Conservation (phyloP, 2,329 filamentous ascomycete genomes). For the Clarireedia homoeocarpa region DNA sequence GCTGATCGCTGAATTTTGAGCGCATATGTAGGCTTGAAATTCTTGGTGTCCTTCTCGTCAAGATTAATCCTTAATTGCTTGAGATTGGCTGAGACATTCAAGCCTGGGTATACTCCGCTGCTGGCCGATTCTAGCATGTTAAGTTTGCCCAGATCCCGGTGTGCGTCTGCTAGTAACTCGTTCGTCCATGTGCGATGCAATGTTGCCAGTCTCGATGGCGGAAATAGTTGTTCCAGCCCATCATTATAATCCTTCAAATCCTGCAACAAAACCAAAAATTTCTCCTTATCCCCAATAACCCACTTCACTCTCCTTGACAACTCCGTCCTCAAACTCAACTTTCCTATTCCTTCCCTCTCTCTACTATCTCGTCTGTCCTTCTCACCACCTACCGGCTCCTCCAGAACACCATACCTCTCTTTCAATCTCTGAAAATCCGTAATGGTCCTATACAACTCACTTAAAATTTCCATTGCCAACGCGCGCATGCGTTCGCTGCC, state of each 20-base stretch:
- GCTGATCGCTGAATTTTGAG: constrained; percentile 33
- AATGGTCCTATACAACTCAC: constrained; percentile 37
- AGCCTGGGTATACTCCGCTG: constrained; percentile 35
- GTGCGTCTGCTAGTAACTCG: constrained; percentile 38
- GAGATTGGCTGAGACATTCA: constrained; percentile 36
- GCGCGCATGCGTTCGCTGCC: constrained; percentile 28
- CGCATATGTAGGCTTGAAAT: constrained; percentile 37
- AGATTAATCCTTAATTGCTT: constrained; percentile 42
- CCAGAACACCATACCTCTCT: constrained; percentile 36
- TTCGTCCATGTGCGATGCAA: constrained; percentile 40
- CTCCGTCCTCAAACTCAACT: constrained; percentile 17
- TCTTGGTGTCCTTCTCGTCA: constrained; percentile 33
- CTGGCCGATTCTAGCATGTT: constrained; percentile 36
- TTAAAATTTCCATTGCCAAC: constrained; percentile 36
- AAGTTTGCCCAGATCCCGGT: constrained; percentile 36
- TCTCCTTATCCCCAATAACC: constrained; percentile 41
- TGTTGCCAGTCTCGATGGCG: constrained; percentile 34
- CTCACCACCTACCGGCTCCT: constrained; percentile 20
- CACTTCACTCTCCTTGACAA: constrained; percentile 33
- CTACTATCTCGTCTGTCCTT: constrained; percentile 4
- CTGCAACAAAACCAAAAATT: constrained; percentile 34
- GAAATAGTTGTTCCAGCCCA: constrained; percentile 40
- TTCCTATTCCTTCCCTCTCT: neutral
- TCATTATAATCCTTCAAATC: constrained; percentile 42
- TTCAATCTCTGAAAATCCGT: constrained; percentile 37